These are phyloP conservation scores for Pseudogymnoascus sp. DNA, from an alignment of 2,329 filamentous ascomycete genomes.

Conservation along the genomic window DNA sequence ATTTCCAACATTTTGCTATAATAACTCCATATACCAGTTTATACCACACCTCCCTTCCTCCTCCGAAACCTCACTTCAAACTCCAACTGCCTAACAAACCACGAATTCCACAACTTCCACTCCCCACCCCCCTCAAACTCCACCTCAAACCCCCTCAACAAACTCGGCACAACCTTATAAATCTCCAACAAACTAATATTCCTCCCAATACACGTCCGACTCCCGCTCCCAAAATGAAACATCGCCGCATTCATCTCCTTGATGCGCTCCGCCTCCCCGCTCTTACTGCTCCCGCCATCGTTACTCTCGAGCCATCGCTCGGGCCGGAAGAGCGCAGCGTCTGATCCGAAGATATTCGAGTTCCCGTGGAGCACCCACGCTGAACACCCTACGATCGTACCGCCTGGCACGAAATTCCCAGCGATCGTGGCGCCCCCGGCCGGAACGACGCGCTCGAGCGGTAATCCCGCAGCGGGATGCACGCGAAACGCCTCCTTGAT, in stretches of 20 bases:
- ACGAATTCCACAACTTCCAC: slow-evolving; percentile 54
- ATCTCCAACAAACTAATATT: slow-evolving; percentile 58
- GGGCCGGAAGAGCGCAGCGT: slow-evolving; percentile 59
- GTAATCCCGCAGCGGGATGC: slow-evolving; percentile 66
- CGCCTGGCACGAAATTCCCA: slow-evolving; percentile 55
- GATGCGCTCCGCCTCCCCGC: slow-evolving; percentile 43
- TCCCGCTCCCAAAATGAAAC: slow-evolving; percentile 68
- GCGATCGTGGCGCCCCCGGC: slow-evolving; percentile 55
- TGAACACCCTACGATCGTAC: slow-evolving; percentile 67
- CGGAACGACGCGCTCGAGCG: slow-evolving; percentile 67
- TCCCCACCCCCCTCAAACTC: slow-evolving; percentile 47
- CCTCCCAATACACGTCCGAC: slow-evolving; percentile 63
- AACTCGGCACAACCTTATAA: slow-evolving; percentile 53
- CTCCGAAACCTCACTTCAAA: slow-evolving; percentile 34
- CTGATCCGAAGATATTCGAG: slow-evolving; percentile 58
- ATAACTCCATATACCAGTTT: neutral
- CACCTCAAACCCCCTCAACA: slow-evolving; percentile 60
- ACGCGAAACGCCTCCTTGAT: slow-evolving; percentile 73
- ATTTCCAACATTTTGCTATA: neutral
- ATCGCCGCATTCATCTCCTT: slow-evolving; percentile 63
- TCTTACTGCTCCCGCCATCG: slow-evolving; percentile 29
- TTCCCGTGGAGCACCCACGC: slow-evolving; percentile 69
- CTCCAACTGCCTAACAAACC: slow-evolving; percentile 56
- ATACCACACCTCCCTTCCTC: slow-evolving; percentile 8
- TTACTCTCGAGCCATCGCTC: slow-evolving; percentile 54